phyloP scores from a whole-genome alignment of 1,139 yeast genomes.

The Pichia sp. region DNA sequence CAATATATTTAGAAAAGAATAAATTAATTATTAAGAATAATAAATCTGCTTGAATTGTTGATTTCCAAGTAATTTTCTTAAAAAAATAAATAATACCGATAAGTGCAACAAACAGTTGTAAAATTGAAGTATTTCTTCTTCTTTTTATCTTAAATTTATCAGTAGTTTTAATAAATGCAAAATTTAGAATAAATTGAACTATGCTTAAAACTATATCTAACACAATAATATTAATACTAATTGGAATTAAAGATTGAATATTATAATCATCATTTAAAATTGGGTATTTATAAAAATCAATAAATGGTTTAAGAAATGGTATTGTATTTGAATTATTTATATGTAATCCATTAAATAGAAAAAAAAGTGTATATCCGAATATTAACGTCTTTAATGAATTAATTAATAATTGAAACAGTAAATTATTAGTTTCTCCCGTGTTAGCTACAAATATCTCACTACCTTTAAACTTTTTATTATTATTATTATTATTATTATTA shows the following conservation, averaged over 20 bases:
- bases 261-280: background rate
- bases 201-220: conserved; percentile 4
- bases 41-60: conserved; percentile 67
- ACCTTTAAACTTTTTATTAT: too few species aligned
- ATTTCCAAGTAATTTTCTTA: conserved; percentile 73
- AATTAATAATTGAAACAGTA: background rate
- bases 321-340: conserved; percentile 2
- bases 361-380: conserved; percentile 2
- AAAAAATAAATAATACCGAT: conserved; percentile 82
- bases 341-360: conserved; percentile 4
- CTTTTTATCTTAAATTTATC: too few species aligned
- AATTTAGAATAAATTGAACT: conserved; percentile 12
- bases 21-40: conserved; percentile 75
- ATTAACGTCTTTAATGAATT: background rate
- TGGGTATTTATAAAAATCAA: background rate
- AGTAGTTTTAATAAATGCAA: background rate
- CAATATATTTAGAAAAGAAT: conserved; percentile 51
- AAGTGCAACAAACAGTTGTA: conserved; percentile 46
- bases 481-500: too few species aligned
- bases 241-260: background rate
- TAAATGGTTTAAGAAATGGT: background rate
- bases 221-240: conserved; percentile 3
- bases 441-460: too few species aligned
- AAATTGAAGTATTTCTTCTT: background rate
- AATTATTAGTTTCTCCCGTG: background rate